Evolutionary conservation across 768 basidiomycete genomes (phyloP).

Genomic region (Galerina marginata): DNA sequence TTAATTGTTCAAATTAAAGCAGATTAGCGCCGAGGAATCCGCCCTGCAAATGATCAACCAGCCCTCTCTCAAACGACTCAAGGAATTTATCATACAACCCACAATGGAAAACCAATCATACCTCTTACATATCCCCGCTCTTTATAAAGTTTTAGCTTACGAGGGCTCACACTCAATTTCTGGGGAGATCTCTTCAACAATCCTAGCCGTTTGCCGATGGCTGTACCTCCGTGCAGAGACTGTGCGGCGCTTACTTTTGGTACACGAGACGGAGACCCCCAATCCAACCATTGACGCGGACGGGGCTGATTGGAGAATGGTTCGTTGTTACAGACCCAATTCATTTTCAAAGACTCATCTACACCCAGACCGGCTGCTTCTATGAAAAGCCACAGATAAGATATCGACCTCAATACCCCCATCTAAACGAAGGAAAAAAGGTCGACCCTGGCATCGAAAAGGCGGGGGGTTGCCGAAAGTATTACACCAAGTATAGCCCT

Average conservation of each 20-base stretch:
- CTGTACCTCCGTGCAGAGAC: conserved; percentile 11
- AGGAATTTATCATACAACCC: no score
- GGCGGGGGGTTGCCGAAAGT: conserved; percentile 31
- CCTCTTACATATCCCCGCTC: neutral
- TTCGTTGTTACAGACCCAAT: no score
- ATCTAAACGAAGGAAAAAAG: conserved; percentile 25
- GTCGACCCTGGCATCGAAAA: conserved; percentile 10
- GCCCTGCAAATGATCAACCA: conserved; percentile 9
- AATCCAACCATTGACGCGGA: no score
- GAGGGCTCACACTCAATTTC: conserved; percentile 7
- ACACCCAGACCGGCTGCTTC: conserved; percentile 28
- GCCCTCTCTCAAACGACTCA: neutral
- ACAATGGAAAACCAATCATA: neutral
- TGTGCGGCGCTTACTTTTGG: neutral
- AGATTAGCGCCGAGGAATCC: conserved; percentile 11
- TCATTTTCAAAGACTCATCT: no score
- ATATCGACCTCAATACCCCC: conserved; percentile 28
- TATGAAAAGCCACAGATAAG: conserved; percentile 36
- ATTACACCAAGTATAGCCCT: conserved; percentile 33
- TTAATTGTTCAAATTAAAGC: neutral
- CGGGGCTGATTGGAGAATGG: no score
- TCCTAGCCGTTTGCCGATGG: conserved; percentile 13
- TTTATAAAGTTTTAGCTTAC: neutral
- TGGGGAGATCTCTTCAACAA: neutral
- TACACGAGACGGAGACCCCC: no score